Conservation (phyloP, 805 yeast species). For the Monosporozyma servazzii region DNA sequence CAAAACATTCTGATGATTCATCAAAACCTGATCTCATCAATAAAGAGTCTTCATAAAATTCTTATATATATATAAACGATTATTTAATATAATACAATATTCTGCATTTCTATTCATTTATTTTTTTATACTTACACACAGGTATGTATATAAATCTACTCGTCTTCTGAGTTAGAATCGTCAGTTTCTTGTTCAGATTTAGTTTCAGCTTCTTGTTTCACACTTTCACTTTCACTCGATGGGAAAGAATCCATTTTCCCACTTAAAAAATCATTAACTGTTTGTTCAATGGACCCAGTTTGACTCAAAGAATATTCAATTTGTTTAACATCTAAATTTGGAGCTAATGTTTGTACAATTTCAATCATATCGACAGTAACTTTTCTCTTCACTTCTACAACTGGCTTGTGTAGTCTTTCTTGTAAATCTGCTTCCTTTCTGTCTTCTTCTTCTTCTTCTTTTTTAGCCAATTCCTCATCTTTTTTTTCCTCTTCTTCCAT, state of each 20-base stretch:
- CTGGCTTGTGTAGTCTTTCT: constrained; percentile 1
- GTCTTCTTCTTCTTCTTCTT: neutral
- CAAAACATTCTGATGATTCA: neutral
- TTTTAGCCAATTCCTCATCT: constrained; percentile 1
- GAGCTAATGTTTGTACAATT: constrained; percentile 76
- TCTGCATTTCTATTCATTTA: neutral
- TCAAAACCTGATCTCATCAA: neutral
- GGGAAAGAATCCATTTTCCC: constrained; percentile 54
- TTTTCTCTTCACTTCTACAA: constrained; percentile 26
- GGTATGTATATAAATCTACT: neutral
- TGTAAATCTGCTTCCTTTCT: neutral
- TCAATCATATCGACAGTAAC: constrained; percentile 72
- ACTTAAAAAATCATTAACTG: constrained; percentile 60
- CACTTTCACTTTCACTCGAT: constrained; percentile 22
- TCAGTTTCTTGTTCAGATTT: neutral
- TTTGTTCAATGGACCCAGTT: constrained; percentile 72
- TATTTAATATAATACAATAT: neutral
- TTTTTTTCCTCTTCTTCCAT: neutral
- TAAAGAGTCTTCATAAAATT: neutral
- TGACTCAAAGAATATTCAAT: constrained; percentile 64
- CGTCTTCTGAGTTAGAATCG: neutral
- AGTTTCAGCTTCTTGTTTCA: neutral
- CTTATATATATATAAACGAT: neutral
- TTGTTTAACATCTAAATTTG: constrained; percentile 57
- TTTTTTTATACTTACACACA: neutral